A percentile compares a stretch with the other conserved stretches of the same genome.
phyloP scores from a whole-genome alignment of 2,329 filamentous ascomycete species.

The Nannizzia gypsea region DNA sequence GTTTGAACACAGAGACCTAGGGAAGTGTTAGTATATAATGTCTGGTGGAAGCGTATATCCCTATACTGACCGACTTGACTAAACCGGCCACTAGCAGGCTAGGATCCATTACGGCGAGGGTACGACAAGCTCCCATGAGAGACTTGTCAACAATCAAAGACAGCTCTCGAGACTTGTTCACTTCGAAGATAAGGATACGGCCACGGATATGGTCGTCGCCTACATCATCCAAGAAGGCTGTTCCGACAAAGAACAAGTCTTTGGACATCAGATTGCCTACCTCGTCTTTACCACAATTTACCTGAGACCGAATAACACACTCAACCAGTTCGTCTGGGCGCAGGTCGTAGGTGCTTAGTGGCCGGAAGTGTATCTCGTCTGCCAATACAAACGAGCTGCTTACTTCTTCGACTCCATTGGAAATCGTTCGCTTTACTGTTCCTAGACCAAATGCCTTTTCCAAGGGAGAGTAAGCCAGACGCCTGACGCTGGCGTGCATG shows the following conservation, averaged over 20 bases:
- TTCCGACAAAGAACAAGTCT: constrained; percentile 86
- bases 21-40: neutral
- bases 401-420: constrained; percentile 60
- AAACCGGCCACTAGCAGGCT: constrained; percentile 74
- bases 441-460: constrained; percentile 78
- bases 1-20: constrained; percentile 48
- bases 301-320: constrained; percentile 63
- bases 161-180: constrained; percentile 57
- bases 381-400: constrained; percentile 76
- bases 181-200: constrained; percentile 72
- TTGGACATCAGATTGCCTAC: constrained; percentile 39
- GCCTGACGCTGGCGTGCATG: constrained; percentile 69
- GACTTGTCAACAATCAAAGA: constrained; percentile 58
- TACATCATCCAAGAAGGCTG: constrained; percentile 57
- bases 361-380: constrained; percentile 77
- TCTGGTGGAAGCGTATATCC: neutral
- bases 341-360: constrained; percentile 59
- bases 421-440: constrained; percentile 64
- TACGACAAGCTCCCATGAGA: constrained; percentile 70
- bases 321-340: constrained; percentile 66
- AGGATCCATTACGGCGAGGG: constrained; percentile 55
- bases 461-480: constrained; percentile 70
- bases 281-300: constrained; percentile 48
- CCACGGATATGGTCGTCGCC: constrained; percentile 50
- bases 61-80: constrained; percentile 62